phyloP scores from a whole-genome alignment of 331 rosid genomes.

The Malus hybrid region DNA sequence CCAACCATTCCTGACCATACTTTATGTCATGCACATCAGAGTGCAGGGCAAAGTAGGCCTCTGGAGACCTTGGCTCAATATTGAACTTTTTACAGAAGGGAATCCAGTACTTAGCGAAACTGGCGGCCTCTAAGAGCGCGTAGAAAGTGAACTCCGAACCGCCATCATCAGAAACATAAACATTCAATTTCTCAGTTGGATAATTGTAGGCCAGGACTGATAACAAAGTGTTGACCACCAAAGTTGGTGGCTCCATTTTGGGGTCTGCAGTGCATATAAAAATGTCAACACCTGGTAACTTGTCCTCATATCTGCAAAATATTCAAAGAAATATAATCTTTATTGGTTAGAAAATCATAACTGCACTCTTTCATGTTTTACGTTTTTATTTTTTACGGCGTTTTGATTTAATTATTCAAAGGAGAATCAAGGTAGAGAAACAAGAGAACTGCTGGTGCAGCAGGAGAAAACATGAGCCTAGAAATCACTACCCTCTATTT shows the following conservation, averaged over 20 bases:
- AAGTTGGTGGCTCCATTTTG: constrained; percentile 49
- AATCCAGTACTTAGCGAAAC: constrained; percentile 51
- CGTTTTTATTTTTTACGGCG: no score
- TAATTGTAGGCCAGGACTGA: constrained; percentile 52
- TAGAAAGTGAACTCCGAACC: constrained; percentile 52
- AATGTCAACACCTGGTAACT: constrained; percentile 44
- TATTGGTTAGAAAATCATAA: no score
- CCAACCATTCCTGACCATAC: constrained; percentile 17
- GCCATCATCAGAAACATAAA: constrained; percentile 74
- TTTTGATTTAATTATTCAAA: no score
- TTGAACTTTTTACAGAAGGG: constrained; percentile 55
- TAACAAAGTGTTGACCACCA: constrained; percentile 60
- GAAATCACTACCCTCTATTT: no score
- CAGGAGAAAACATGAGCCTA: no score
- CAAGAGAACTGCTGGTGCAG: no score
- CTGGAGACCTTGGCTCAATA: constrained; percentile 47
- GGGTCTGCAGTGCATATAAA: constrained; percentile 80
- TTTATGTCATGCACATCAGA: neutral
- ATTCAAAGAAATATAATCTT: neutral
- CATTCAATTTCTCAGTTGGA: constrained; percentile 45
- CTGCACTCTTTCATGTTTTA: no score
- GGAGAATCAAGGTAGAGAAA: no score
- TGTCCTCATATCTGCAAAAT: constrained; percentile 31
- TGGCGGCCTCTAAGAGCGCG: constrained; percentile 51
- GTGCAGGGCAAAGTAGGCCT: constrained; percentile 39